A percentile compares a stretch with the other conserved stretches of the same genome.
Evolutionary conservation across 768 basidiomycete species (phyloP).

Genomic region (Lentinula aciculospora): DNA sequence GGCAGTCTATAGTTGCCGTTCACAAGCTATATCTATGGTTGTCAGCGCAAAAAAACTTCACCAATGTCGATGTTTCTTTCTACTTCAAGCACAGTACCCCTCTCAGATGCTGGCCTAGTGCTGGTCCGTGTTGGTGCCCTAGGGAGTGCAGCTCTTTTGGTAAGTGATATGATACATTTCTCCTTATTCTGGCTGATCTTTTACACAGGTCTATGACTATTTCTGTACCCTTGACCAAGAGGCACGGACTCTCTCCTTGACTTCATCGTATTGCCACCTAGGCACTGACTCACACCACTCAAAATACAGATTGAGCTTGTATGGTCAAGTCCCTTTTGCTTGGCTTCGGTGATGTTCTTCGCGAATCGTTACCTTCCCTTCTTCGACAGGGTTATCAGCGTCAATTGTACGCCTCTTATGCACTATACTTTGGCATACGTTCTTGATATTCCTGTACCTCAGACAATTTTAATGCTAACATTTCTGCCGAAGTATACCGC

Average conservation of each 20-base stretch:
- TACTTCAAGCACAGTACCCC: neutral
- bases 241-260: neutral
- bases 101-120: neutral
- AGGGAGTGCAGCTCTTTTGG: neutral
- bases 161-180: neutral
- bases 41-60: too few relatives aligned
- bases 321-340: conserved; percentile 17
- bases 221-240: neutral
- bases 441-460: neutral
- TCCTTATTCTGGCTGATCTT: neutral
- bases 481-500: neutral
- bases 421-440: neutral
- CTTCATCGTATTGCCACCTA: neutral
- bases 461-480: neutral
- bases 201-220: neutral
- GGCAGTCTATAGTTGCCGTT: too few relatives aligned
- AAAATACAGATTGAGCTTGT: conserved; percentile 21
- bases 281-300: neutral
- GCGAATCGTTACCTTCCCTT: conserved; percentile 27
- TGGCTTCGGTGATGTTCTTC: conserved; percentile 20
- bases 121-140: neutral
- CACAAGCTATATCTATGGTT: too few relatives aligned
- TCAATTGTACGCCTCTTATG: neutral
- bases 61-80: neutral
- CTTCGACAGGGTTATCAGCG: conserved; percentile 19